Evolutionary conservation across 352 stramenopile genomes (phyloP).

Genomic region (Phytophthora nicotianae): DNA sequence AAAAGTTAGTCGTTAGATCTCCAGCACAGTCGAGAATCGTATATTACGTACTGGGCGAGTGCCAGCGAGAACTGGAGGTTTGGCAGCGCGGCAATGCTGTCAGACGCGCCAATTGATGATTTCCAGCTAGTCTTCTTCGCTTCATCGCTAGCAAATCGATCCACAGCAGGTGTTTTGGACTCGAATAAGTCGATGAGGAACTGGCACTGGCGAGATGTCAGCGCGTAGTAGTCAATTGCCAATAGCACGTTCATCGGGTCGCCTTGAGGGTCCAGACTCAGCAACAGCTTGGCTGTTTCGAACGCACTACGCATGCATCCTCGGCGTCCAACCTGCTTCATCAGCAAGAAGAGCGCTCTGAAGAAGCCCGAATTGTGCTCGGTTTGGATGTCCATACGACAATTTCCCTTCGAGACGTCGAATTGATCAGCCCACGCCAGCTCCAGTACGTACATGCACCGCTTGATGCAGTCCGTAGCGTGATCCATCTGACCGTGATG

Average conservation of each 20-base stretch:
- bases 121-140: constrained; percentile 29
- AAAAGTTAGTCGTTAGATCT: background rate
- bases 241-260: constrained; percentile 85
- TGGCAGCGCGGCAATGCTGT: constrained; percentile 59
- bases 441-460: constrained; percentile 84
- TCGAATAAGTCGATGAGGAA: constrained; percentile 72
- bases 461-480: constrained; percentile 83
- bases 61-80: constrained; percentile 82
- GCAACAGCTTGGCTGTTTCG: constrained; percentile 75
- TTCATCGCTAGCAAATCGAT: constrained; percentile 43
- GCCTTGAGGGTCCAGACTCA: constrained; percentile 76
- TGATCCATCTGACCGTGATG: constrained; percentile 90
- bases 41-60: constrained; percentile 57
- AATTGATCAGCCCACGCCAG: constrained; percentile 86
- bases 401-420: constrained; percentile 79
- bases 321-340: constrained; percentile 83
- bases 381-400: constrained; percentile 79
- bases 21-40: background rate
- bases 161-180: constrained; percentile 64
- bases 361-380: constrained; percentile 85
- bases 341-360: constrained; percentile 76
- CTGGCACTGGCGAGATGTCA: constrained; percentile 80
- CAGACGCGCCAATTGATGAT: constrained; percentile 11
- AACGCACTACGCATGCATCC: constrained; percentile 88
- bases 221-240: constrained; percentile 84